phyloP scores from a whole-genome alignment of 2,329 filamentous ascomycete species.

The Fusarium tjaetaba region DNA sequence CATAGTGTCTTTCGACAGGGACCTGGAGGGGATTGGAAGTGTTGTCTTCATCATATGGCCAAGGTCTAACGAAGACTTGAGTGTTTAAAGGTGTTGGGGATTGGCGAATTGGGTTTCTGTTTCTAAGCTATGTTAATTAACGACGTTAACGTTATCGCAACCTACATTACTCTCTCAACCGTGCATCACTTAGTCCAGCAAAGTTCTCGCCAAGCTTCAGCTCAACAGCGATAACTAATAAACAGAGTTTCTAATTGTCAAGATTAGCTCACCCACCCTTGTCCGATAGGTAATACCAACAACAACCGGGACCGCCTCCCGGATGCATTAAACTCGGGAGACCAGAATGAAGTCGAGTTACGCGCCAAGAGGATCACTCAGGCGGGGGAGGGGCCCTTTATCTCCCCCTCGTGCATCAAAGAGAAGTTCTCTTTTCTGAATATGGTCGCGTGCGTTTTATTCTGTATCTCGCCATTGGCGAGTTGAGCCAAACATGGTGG shows the following conservation, averaged over 20 bases:
- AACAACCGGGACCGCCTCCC: conserved; percentile 4
- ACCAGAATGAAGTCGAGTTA: neutral
- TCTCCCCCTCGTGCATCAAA: neutral
- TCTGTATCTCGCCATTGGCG: conserved; percentile 1
- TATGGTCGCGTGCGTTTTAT: conserved; percentile 29
- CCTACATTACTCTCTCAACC: neutral
- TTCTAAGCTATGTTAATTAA: conserved; percentile 19
- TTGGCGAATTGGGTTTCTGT: conserved; percentile 26
- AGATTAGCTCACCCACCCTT: conserved; percentile 5
- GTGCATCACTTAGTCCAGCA: neutral
- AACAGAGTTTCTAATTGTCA: conserved; percentile 21
- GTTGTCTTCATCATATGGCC: conserved; percentile 49
- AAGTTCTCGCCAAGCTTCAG: neutral
- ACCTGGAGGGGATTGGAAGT: conserved; percentile 49
- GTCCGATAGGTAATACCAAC: neutral
- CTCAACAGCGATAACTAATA: conserved; percentile 3
- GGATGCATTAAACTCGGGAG: neutral
- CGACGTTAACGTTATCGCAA: conserved; percentile 4
- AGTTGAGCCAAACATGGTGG: neutral
- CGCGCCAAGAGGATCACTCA: conserved; percentile 24
- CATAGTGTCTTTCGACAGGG: conserved; percentile 49
- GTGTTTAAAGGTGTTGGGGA: conserved; percentile 29
- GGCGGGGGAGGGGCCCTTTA: conserved; percentile 19
- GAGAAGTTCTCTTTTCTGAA: conserved; percentile 9
- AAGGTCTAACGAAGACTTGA: conserved; percentile 19